phyloP scores from a whole-genome alignment of 75 land plant species.

The Selaginella tamariscina region DNA sequence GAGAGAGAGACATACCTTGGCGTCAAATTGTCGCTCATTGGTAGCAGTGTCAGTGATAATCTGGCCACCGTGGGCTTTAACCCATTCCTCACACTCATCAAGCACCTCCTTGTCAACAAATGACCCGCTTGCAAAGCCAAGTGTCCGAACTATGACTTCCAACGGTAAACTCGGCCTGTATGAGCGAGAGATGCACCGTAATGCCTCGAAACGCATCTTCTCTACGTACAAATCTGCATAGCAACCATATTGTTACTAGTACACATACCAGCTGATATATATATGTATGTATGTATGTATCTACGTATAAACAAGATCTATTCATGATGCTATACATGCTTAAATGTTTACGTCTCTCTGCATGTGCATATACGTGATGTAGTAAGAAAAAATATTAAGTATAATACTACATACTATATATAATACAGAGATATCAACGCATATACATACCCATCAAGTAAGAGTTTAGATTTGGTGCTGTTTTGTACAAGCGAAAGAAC shows the following conservation, averaged over 20 bases:
- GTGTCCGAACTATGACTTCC: slow-evolving; percentile 40
- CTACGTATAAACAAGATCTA: too few relatives aligned
- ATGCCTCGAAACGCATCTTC: slow-evolving; percentile 84
- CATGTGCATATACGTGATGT: too few relatives aligned
- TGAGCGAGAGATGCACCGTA: slow-evolving; percentile 80
- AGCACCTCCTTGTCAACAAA: slow-evolving; percentile 41
- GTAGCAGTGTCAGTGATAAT: slow-evolving; percentile 35
- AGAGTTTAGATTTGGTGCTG: slow-evolving; percentile 71
- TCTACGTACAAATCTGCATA: slow-evolving; percentile 72
- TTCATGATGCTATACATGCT: too few relatives aligned
- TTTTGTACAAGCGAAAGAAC: slow-evolving; percentile 73
- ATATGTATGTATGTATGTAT: too few relatives aligned
- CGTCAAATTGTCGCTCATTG: slow-evolving; percentile 59
- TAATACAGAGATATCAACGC: not conserved
- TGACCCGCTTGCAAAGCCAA: slow-evolving; percentile 39
- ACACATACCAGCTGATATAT: too few relatives aligned
- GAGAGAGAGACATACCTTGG: slow-evolving; percentile 46
- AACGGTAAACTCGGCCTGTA: slow-evolving; percentile 87
- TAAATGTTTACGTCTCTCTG: too few relatives aligned
- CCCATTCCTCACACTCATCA: slow-evolving; percentile 92
- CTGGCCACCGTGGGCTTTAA: slow-evolving; percentile 75
- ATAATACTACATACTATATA: not conserved
- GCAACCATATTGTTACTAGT: too few relatives aligned
- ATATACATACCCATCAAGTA: slow-evolving; percentile 67
- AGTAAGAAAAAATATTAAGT: too few relatives aligned